phyloP scores from a whole-genome alignment of 768 basidiomycete species.

The Macrolepiota fuliginosa region DNA sequence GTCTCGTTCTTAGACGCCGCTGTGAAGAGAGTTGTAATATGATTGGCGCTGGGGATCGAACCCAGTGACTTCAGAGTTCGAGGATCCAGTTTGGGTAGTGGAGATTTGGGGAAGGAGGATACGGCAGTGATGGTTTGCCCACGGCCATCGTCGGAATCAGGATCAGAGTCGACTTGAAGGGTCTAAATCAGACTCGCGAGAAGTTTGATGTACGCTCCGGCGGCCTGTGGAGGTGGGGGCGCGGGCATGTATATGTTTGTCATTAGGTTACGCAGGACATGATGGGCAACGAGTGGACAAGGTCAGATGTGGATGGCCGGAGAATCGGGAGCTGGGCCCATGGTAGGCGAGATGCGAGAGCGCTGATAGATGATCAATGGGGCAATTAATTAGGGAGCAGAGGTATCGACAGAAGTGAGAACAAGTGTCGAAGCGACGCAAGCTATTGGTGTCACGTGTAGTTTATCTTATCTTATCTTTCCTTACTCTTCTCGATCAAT shows the following conservation, averaged over 20 bases:
- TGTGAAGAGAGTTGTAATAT: conserved; percentile 54
- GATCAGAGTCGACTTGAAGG: conserved; percentile 26
- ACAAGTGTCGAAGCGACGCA: conserved; percentile 33
- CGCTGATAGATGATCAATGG: too few relatives aligned
- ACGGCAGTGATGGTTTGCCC: conserved; percentile 27
- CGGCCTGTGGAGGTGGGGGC: conserved; percentile 41
- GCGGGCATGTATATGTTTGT: conserved; percentile 71
- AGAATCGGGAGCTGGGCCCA: too few relatives aligned
- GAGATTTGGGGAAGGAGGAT: conserved; percentile 20
- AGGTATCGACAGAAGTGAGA: conserved; percentile 63
- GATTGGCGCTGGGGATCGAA: conserved; percentile 47
- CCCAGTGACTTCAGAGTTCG: conserved; percentile 63
- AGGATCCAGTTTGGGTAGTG: conserved; percentile 48
- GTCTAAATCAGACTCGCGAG: conserved; percentile 43
- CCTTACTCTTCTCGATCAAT: too few relatives aligned
- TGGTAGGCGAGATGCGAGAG: too few relatives aligned
- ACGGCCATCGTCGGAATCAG: conserved; percentile 28
- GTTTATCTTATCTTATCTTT: too few relatives aligned
- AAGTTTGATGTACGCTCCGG: conserved; percentile 54
- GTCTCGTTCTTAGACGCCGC: conserved; percentile 36
- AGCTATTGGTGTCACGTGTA: too few relatives aligned
- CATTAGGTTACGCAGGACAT: conserved; percentile 53
- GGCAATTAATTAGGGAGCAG: conserved; percentile 78
- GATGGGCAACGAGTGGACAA: conserved; percentile 25
- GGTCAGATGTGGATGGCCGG: conserved; percentile 19